Percentiles rank a stretch among this genome's conserved stretches.
These are phyloP conservation scores for Phytopythium litorale DNA, from an alignment of 352 stramenopile species.

Conservation along the genomic window DNA sequence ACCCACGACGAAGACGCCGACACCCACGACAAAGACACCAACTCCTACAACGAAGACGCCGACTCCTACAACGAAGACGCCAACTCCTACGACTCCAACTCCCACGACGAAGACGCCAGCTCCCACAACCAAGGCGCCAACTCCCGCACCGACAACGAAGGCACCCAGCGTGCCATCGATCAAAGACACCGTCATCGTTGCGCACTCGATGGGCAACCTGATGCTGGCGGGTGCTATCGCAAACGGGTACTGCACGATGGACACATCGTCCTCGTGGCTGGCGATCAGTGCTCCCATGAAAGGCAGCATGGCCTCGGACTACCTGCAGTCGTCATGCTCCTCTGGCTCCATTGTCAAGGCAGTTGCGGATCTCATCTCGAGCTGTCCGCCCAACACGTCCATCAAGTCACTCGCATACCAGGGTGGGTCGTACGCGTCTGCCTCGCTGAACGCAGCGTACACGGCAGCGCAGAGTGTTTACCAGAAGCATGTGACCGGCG, in stretches of 20 bases:
- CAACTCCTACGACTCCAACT: not conserved
- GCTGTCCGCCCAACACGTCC: conserved; percentile 25
- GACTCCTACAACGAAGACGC: not conserved
- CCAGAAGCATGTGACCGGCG: conserved; percentile 24
- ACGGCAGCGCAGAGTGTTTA: conserved; percentile 27
- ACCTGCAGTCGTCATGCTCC: conserved; percentile 28
- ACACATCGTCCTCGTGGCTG: conserved; percentile 28
- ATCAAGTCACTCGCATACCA: conserved; percentile 40
- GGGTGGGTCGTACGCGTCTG: conserved; percentile 13
- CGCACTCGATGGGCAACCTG: conserved; percentile 39
- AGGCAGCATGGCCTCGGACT: conserved; percentile 51
- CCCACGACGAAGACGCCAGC: not conserved
- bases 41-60: not conserved
- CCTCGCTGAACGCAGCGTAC: conserved; percentile 20
- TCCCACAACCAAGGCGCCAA: not conserved
- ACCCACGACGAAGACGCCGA: not conserved
- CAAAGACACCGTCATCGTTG: conserved; percentile 33
- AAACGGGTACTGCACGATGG: conserved; percentile 17
- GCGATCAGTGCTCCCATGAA: conserved; percentile 34
- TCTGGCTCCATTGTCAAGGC: conserved; percentile 13
- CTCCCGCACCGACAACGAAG: not conserved
- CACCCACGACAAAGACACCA: not conserved
- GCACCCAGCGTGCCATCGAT: conserved; percentile 3
- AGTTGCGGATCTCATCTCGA: conserved; percentile 26
- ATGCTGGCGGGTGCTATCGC: conserved; percentile 27